Evolutionary conservation across 2,329 filamentous ascomycete genomes (phyloP).

Genomic region (Pyricularia sp.): DNA sequence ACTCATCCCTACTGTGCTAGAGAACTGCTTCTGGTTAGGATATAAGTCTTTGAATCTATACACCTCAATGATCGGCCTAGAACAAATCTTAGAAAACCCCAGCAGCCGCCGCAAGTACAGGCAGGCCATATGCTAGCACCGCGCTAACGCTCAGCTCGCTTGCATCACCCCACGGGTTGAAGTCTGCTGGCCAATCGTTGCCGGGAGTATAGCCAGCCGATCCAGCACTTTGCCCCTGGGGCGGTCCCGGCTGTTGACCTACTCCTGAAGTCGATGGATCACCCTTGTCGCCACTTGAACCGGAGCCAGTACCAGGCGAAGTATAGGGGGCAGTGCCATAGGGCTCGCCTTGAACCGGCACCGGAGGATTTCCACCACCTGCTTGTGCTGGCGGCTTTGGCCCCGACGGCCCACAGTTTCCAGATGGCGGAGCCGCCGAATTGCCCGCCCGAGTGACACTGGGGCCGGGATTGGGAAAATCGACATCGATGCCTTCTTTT

Average conservation of each 20-base stretch:
- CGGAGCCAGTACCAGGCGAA: neutral
- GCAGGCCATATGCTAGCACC: neutral
- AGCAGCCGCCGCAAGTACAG: neutral
- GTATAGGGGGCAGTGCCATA: neutral
- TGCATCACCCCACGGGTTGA: neutral
- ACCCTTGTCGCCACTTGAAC: neutral
- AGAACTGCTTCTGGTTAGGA: neutral
- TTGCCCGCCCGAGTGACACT: neutral
- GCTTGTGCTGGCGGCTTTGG: neutral
- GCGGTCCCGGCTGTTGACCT: neutral
- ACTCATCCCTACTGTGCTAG: too few relatives aligned
- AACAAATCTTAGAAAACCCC: neutral
- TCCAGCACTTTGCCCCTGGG: neutral
- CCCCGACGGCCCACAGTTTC: neutral
- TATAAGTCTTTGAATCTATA: neutral
- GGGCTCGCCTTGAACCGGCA: neutral
- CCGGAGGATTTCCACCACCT: neutral
- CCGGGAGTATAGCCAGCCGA: neutral
- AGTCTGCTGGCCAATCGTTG: neutral
- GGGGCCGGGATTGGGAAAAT: slow-evolving; percentile 8
- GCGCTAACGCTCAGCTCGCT: neutral
- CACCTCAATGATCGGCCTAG: neutral
- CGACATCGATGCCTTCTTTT: slow-evolving; percentile 2
- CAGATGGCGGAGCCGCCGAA: neutral
- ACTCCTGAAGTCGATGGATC: neutral